Percentiles rank a stretch among this genome's conserved stretches.
Evolutionary conservation across 2,329 filamentous ascomycete species (phyloP).

Genomic region (Alternaria incomplexa): DNA sequence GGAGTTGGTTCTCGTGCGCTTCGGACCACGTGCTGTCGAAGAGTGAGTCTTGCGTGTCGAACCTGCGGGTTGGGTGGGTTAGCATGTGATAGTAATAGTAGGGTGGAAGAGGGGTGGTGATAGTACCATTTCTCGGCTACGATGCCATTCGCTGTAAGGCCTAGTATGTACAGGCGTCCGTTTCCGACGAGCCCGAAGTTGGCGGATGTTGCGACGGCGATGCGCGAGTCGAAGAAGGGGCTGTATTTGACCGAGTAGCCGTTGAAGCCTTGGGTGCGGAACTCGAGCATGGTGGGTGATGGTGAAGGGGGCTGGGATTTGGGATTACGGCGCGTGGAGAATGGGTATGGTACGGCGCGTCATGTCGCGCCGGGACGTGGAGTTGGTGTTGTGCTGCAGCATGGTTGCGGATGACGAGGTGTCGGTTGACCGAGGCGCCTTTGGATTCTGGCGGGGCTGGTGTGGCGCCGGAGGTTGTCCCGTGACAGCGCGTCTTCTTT

Average conservation of each 20-base stretch:
- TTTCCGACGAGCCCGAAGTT: constrained; percentile 99
- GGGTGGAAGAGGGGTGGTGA: neutral
- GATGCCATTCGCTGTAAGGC: constrained; percentile 82
- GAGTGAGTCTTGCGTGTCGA: constrained; percentile 95
- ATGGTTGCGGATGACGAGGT: constrained; percentile 26
- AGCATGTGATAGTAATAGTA: constrained; percentile 18
- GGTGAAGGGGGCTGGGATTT: neutral
- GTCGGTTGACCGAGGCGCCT: constrained; percentile 30
- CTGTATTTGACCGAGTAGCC: constrained; percentile 98
- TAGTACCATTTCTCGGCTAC: constrained; percentile 79
- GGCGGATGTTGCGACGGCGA: constrained; percentile 87
- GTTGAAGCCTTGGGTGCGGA: constrained; percentile 90
- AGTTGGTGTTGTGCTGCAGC: constrained; percentile 21
- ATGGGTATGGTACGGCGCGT: constrained; percentile 11
- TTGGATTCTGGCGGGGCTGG: constrained; percentile 22
- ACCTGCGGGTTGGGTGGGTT: constrained; percentile 59
- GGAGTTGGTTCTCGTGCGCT: constrained; percentile 91
- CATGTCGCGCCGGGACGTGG: constrained; percentile 19
- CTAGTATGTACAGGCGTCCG: constrained; percentile 84
- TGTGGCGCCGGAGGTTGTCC: constrained; percentile 9
- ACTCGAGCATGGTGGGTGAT: constrained; percentile 77
- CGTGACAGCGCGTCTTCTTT: constrained; percentile 22
- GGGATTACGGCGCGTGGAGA: constrained; percentile 21
- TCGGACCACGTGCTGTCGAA: constrained; percentile 97
- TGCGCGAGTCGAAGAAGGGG: constrained; percentile 93